Conservation (phyloP, 2,329 filamentous ascomycete species). For the Fusarium chuoi region DNA sequence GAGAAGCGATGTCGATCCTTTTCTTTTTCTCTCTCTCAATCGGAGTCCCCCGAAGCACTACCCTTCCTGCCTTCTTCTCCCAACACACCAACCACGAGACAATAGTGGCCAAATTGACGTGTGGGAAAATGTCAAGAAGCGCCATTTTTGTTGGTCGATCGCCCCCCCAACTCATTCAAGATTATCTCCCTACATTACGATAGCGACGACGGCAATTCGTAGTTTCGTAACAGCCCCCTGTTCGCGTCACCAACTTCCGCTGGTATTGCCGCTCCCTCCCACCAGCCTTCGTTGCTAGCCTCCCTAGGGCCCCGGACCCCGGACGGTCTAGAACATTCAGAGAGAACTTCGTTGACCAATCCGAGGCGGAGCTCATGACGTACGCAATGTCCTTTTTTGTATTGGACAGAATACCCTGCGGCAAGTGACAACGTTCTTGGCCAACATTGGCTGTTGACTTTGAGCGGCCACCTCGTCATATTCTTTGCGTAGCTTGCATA, state of each 20-base stretch:
- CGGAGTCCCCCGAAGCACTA: constrained; percentile 6
- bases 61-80: neutral
- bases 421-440: neutral
- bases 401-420: neutral
- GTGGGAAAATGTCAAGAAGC: neutral
- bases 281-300: constrained; percentile 13
- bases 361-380: constrained; percentile 20
- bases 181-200: constrained; percentile 22
- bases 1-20: constrained; percentile 24
- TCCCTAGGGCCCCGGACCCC: constrained; percentile 20
- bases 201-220: constrained; percentile 16
- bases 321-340: constrained; percentile 34
- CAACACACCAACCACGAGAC: constrained; percentile 10
- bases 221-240: constrained; percentile 6
- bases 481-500: neutral
- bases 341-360: constrained; percentile 36
- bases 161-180: constrained; percentile 7
- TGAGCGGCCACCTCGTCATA: neutral
- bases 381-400: constrained; percentile 1
- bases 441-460: neutral
- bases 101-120: constrained; percentile 20
- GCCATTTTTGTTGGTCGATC: constrained; percentile 31
- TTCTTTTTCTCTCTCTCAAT: neutral
- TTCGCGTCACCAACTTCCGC: constrained; percentile 29
- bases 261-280: constrained; percentile 31